Base-by-base conservation (phyloP, 148 eudicot species). In the Nyssa sinensis region DNA sequence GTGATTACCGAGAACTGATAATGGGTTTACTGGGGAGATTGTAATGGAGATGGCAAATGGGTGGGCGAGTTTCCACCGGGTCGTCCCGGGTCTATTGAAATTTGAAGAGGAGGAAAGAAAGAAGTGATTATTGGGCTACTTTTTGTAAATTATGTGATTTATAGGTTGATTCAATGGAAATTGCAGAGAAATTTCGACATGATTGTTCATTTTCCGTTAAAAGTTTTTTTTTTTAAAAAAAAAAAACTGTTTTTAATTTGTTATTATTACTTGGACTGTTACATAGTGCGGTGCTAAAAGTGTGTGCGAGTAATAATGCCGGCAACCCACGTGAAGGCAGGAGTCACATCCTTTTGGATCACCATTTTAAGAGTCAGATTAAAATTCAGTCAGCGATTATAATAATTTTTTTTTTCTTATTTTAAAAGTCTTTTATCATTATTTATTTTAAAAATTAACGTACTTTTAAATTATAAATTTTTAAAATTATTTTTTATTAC, bases 21-120 rank as follows among this genome's bases (percentile, higher is more conserved):
- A 79, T 71, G 10, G 78, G 73, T 21, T 63, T 29, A 70, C 51
- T 67, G 77, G 61, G 51, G 64, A 69, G 77, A 78, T 49, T 64
- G 70, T 7, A 39, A 69, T 10, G 85, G 89, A 74, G 92, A 88
- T 78, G 91, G 89, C 91, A 71, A 66, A 74, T 58, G 66, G 70
- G 82, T 78, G 78, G 76, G 24, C 71, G 82, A 64, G 70, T 74
- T 30, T 49, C 84, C 85, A 74, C 82, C 84, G 86, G 83, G 92
- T 88, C 92, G 82, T 88, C 90, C 91, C 84, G 82, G 72, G 85
- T 78, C 16, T 17, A 27, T 32, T 51, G 62, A 19, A 34, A 27
- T 30, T 51, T 10, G 21, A 11, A 57, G 14, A 32, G 2, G 31
- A 34, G 64, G 16, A 35, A 70, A 17, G 12, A 33, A 34, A 21